Percentiles rank a stretch among this genome's conserved stretches.
phyloP scores from a whole-genome alignment of 2,329 filamentous ascomycete species.

The Penicillium oxalicum region DNA sequence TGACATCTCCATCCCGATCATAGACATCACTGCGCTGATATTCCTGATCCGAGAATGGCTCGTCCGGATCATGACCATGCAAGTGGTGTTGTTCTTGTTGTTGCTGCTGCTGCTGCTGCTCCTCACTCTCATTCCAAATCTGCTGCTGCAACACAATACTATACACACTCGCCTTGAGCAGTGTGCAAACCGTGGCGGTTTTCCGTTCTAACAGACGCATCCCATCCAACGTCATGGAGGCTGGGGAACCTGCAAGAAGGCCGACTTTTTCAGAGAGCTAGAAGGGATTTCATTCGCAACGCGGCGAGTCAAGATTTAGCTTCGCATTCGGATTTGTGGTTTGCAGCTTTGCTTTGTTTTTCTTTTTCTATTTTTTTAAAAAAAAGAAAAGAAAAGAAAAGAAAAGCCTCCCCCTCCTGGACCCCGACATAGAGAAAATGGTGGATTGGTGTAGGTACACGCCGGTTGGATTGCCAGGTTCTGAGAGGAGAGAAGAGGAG shows the following conservation, averaged over 20 bases:
- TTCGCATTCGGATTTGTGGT: too few species aligned
- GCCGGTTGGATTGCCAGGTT: too few species aligned
- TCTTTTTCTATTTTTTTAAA: not conserved
- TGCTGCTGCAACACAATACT: slow-evolving; percentile 98
- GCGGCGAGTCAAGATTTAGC: too few species aligned
- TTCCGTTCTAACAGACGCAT: slow-evolving; percentile 86
- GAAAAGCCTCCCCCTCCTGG: too few species aligned
- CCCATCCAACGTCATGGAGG: slow-evolving; percentile 71
- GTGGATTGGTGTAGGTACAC: too few species aligned
- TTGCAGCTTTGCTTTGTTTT: too few species aligned
- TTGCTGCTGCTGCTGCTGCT: slow-evolving; percentile 27
- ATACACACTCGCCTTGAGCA: slow-evolving; percentile 97
- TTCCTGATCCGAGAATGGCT: slow-evolving; percentile 16
- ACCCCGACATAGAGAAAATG: too few species aligned
- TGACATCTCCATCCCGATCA: slow-evolving; percentile 23
- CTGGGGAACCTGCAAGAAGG: slow-evolving; percentile 56
- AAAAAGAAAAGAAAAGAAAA: too few species aligned
- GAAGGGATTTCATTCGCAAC: not conserved
- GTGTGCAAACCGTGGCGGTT: slow-evolving; percentile 87
- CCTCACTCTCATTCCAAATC: slow-evolving; percentile 61
- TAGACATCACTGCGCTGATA: slow-evolving; percentile 13
- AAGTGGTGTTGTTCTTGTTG: slow-evolving; percentile 26
- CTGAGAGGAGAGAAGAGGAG: too few species aligned
- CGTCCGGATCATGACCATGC: slow-evolving; percentile 18
- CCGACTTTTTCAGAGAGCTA: slow-evolving; percentile 44